Evolutionary conservation across 1,139 yeast species (phyloP), one percentile per base, ranked within the genome.

Genomic region (Nadsonia starkeyi-henricii): DNA sequence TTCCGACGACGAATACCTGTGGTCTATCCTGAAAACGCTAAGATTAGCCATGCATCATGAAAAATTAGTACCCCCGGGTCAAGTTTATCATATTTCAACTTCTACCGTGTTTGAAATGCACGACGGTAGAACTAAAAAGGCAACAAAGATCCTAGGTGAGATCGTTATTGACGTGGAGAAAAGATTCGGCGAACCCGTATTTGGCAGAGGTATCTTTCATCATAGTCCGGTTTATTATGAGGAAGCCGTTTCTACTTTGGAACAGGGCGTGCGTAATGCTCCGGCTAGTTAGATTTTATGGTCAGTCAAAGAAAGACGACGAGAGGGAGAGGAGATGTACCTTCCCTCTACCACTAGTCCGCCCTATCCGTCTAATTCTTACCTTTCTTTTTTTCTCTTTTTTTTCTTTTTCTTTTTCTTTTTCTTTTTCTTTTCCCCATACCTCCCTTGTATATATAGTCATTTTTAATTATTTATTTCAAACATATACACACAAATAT

Each of bases 181-280:
- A 43, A 52, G 65, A 46, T 63, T 63, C 51, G 55, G 63, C 1
- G 66, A 62, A 52, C 66, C 66, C 2, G 57, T 59, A 2, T 60
- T 63, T 48, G 67, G 67, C 8, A 51, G 65, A n/a, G 64, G 64
- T 2, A 57, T 63, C 13, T 61, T 63, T 47, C 66, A 63, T 50
- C 67, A 63, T 48, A 56, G 59, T 23, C 67, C 67, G 4, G 58
- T 60, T 8, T 63, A 62, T 50, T 63, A 64, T 47, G 67, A 64
- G 50, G 58, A 58, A 39, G 64, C 64, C 3, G 50, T 62, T 45
- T 53, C 54, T 19, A 56, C 61, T 3, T 52, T 62, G 45, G 63
- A 60, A 47, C 54, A 59, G 50, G 64, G 64, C 2, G 56, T 60
- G 8, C 51, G 54, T 26, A 53, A 55, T 28, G 58, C 60, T 4